Evolutionary conservation across 768 basidiomycete genomes (phyloP).

Genomic region (Basidioascus undulatus): DNA sequence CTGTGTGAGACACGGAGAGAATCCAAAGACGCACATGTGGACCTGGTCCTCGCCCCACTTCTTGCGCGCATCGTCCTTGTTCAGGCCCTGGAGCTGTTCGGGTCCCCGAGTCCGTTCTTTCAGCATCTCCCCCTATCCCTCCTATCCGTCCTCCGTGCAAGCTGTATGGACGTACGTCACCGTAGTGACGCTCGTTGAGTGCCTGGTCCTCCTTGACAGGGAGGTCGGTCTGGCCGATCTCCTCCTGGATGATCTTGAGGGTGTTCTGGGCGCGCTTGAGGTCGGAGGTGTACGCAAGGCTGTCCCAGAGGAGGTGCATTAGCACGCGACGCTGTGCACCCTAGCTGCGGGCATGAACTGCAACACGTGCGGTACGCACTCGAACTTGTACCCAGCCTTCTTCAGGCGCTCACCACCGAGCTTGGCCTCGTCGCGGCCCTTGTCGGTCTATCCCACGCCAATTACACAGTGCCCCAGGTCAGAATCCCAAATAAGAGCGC

Average conservation of each 20-base stretch:
- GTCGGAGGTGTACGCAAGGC: constrained; percentile 13
- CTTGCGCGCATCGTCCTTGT: constrained; percentile 13
- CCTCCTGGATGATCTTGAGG: constrained; percentile 14
- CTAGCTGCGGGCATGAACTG: too few species aligned
- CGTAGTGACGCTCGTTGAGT: constrained; percentile 10
- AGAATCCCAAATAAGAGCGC: too few species aligned
- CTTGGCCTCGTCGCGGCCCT: constrained; percentile 10
- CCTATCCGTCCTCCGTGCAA: too few species aligned
- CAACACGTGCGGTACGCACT: too few species aligned
- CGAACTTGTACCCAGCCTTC: constrained; percentile 7
- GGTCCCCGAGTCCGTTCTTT: neutral
- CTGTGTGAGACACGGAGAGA: neutral
- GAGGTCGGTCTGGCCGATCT: constrained; percentile 12
- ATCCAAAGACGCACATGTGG: too few species aligned
- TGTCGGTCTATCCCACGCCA: too few species aligned
- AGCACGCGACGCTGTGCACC: too few species aligned
- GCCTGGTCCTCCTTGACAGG: constrained; percentile 10
- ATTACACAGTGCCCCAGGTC: too few species aligned
- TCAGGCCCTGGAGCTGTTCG: constrained; percentile 6
- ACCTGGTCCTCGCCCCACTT: constrained; percentile 14
- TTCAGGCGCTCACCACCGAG: constrained; percentile 9
- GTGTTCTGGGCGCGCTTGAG: constrained; percentile 13
- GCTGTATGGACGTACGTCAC: neutral
- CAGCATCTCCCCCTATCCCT: too few species aligned
- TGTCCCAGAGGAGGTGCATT: too few species aligned